Conservation (phyloP, 495 filamentous ascomycete species). For the Cercophora samala region DNA sequence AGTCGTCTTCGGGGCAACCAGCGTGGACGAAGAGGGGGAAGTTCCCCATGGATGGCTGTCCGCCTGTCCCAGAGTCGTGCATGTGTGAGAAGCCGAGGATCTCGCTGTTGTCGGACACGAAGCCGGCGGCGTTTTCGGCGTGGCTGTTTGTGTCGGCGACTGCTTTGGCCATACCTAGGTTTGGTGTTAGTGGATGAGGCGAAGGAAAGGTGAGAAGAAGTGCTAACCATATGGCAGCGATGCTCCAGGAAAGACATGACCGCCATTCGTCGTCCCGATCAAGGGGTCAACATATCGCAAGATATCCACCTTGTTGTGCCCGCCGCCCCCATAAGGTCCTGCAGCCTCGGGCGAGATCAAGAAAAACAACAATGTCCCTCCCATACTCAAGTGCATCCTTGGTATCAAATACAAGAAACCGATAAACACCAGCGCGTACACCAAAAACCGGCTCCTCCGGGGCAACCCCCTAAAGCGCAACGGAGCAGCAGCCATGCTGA, state of each 20-base stretch:
- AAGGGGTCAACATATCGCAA: constrained; percentile 51
- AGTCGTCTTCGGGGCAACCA: constrained; percentile 60
- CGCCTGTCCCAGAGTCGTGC: constrained; percentile 61
- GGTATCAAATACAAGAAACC: constrained; percentile 31
- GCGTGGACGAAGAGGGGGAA: constrained; percentile 71
- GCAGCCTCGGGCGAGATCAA: constrained; percentile 29
- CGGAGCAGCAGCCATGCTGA: constrained; percentile 23
- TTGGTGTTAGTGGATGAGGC: constrained; percentile 18
- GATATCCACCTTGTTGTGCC: constrained; percentile 32
- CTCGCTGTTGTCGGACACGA: constrained; percentile 55
- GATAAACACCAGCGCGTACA: constrained; percentile 31
- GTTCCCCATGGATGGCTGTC: constrained; percentile 67
- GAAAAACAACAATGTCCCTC: constrained; percentile 20
- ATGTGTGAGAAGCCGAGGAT: constrained; percentile 57
- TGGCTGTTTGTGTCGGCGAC: constrained; percentile 56
- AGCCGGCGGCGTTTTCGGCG: constrained; percentile 65
- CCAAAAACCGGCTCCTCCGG: constrained; percentile 36
- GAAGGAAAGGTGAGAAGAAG: background rate
- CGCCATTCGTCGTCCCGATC: constrained; percentile 61
- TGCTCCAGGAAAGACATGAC: constrained; percentile 71
- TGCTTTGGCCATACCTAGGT: constrained; percentile 61
- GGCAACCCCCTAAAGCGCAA: constrained; percentile 35
- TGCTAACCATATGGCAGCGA: constrained; percentile 61
- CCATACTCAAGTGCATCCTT: constrained; percentile 22
- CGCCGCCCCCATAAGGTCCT: constrained; percentile 14